Base-by-base conservation (phyloP, 2,329 filamentous ascomycete genomes). In the Colletotrichum sp. region DNA sequence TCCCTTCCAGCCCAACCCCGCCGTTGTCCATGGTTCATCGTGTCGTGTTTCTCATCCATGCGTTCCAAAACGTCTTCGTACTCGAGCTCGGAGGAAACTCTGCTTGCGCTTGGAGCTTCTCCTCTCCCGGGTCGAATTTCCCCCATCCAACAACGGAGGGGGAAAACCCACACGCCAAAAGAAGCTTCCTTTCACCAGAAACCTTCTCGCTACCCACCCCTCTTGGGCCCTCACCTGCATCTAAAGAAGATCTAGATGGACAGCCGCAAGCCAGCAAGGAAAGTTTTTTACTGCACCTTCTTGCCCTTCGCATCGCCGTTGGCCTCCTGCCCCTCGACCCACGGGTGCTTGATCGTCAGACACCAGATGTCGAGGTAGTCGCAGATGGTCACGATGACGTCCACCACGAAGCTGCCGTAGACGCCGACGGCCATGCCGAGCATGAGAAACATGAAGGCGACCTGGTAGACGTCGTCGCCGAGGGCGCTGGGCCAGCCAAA, bases 291-390 rank as follows among this genome's bases (percentile, higher is more conserved):
- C 67, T 81, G 81, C 28, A 80, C 84, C 84, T 89, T 89, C 80
- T 88, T 87, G 34, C 82, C 83, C 57, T 82, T 84, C 34, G 83
- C 79, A 7, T 30, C 64, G 48, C 68, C 82, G 73, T 86, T 84
- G 68, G 59, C 16, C 59, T 84, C 68, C 61, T 80, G 73, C 16
- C 79, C 85, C 80, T 91, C 89, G 28, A 89, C 86, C 78, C 90
- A 89, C 26, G 91, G 92, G 80, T 99, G 93, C 90, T 99, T 99
- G 87, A 99, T 99, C 2, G 95, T 98, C 83, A 99, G 88, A 83
- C 97, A 99, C 95, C 96, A 99, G 79, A 99, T 99, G 83, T 99
- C 97, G 77, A 99, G 90, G 84, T 98, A 98, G 84, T 99, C 97
- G 86, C 97, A 99, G 80, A 99, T 99, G 34, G 95, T 98, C 75